Evolutionary conservation across 495 filamentous ascomycete genomes (phyloP), one percentile per base, ranked within the genome.

Genomic region (Thermothielavioides terrestris): DNA sequence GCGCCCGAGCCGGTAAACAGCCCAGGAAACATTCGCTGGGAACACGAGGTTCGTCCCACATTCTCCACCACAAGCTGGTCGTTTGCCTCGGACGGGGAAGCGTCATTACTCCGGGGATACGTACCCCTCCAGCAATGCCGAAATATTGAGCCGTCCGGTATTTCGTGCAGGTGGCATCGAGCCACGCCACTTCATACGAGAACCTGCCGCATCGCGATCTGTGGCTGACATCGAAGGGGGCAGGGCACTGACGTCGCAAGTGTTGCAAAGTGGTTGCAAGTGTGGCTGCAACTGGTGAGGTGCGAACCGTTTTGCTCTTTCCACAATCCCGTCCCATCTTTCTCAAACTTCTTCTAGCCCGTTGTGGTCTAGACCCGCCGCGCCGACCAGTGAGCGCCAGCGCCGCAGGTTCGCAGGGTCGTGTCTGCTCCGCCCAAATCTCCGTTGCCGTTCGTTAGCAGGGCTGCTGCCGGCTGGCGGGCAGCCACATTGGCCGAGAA

Each of bases 111-210:
- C 40, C 42, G 36, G 44, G n/a, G n/a, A n/a, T n/a, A n/a, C n/a
- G n/a, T n/a, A n/a, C n/a, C n/a, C n/a, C 55, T 48, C 43, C 40
- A 43, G 11, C 30, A 25, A 22, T 31, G 46, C 49, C n/a, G n/a
- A n/a, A 58, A 55, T 55, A 53, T 58, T 49, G 42, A 53, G 37
- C 56, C 52, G 52, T 35, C 12, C 46, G 27, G 14, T 7, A 26
- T 28, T 30, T 20, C 12, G 25, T 21, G n/a, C n/a, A n/a, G 23
- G 41, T 23, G 14, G 18, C 27, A 31, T 37, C 14, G 30, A 41
- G 34, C 50, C 38, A 40, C 25, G 20, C 7, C 4, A 34, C 3
- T 28, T 8, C 12, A 28, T 23, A 40, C 25, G 21, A n/a, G 56
- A 26, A 42, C 40, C 42, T 38, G 42, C 43, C 54, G 50, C 48